These are phyloP conservation scores for grape (Vitis vinifera) DNA, from an alignment of 164 flowering plant genomes.

Conservation along the genomic window ASM3070453v1 NC_081818.1:7409501-7410000, in stretches of 20 bases:
- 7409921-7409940: conserved; percentile 52
- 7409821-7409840: not conserved
- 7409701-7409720: conserved; percentile 48
- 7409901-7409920: conserved; percentile 49
- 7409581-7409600: conserved; percentile 4
- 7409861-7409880: conserved; percentile 48
- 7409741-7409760: conserved; percentile 35
- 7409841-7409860: conserved; percentile 13
- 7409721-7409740: conserved; percentile 39
- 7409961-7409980: conserved; percentile 38
- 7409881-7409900: conserved; percentile 49
- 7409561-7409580: not conserved
- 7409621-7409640: no score
- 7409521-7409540: conserved; percentile 12
- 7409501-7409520: conserved; percentile 1
- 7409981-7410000: conserved; percentile 49
- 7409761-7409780: conserved; percentile 56
- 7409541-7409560: not conserved
- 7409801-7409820: conserved; percentile 46
- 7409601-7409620: not conserved
- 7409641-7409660: not conserved
- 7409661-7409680: not conserved
- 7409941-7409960: conserved; percentile 34
- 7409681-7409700: conserved; percentile 14
- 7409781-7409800: conserved; percentile 60